Conservation (phyloP, 2,329 filamentous ascomycete species). For the Helotiales sp. region DNA sequence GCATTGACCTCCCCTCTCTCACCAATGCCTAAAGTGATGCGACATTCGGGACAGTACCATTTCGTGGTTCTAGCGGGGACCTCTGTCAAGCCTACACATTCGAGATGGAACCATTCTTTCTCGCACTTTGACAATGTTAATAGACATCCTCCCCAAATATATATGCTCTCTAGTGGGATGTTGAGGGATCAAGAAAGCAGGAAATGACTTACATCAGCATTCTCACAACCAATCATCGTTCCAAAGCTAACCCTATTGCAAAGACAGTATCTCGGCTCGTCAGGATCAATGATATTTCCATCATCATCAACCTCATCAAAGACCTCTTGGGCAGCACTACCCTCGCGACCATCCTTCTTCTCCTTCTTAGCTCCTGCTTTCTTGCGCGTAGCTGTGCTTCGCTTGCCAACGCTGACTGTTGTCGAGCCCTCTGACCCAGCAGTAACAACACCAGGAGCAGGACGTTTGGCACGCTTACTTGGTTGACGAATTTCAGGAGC, state of each 20-base stretch:
- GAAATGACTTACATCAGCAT: slow-evolving; percentile 62
- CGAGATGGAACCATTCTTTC: slow-evolving; percentile 82
- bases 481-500: slow-evolving; percentile 43
- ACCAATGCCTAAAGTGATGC: slow-evolving; percentile 60
- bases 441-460: slow-evolving; percentile 70
- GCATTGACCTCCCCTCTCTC: slow-evolving; percentile 60
- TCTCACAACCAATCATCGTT: slow-evolving; percentile 82
- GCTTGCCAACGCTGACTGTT: slow-evolving; percentile 66
- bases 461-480: slow-evolving; percentile 65
- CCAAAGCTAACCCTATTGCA: slow-evolving; percentile 81
- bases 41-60: slow-evolving; percentile 83
- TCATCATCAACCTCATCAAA: slow-evolving; percentile 66
- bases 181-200: neutral
- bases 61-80: slow-evolving; percentile 73
- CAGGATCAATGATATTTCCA: slow-evolving; percentile 68
- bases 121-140: too few species aligned
- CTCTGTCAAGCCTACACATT: slow-evolving; percentile 68
- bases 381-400: slow-evolving; percentile 68
- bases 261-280: slow-evolving; percentile 75
- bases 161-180: too few species aligned
- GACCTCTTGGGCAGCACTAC: slow-evolving; percentile 46
- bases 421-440: slow-evolving; percentile 44
- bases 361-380: slow-evolving; percentile 53
- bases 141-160: too few species aligned
- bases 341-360: slow-evolving; percentile 40